phyloP scores from a whole-genome alignment of 371 early-diverging fungal species.

The Actinomortierella ambigua region DNA sequence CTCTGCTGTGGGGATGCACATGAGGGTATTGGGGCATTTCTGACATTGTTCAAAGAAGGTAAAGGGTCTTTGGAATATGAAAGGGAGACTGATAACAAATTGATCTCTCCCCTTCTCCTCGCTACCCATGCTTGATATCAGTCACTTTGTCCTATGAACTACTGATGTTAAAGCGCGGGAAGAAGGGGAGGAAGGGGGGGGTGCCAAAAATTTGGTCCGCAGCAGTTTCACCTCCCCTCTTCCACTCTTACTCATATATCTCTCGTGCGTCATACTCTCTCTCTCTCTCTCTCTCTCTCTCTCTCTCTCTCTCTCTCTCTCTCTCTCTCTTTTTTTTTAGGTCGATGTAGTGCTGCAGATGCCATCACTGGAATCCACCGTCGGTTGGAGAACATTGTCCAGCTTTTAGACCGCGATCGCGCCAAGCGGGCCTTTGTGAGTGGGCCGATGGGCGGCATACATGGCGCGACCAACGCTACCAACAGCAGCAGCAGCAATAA shows the following conservation, averaged over 20 bases:
- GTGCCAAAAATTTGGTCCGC: no score
- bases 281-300: neutral
- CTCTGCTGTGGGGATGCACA: no score
- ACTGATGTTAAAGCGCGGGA: no score
- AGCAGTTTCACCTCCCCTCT: neutral
- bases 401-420: neutral
- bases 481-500: neutral
- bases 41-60: no score
- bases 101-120: no score
- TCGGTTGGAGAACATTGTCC: conserved; percentile 9
- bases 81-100: no score
- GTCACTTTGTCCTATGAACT: no score
- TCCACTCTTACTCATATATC: neutral
- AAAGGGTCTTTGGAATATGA: no score
- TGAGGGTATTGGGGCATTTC: no score
- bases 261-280: neutral
- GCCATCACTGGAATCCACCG: neutral
- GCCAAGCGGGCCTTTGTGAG: neutral
- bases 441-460: neutral
- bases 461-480: conserved; percentile 1
- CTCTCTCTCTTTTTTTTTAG: neutral
- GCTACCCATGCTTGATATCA: no score
- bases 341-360: no score
- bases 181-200: no score
- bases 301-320: neutral